These are phyloP conservation scores for Leucogyrophana mollusca DNA, from an alignment of 768 basidiomycete genomes.

Conservation along the genomic window DNA sequence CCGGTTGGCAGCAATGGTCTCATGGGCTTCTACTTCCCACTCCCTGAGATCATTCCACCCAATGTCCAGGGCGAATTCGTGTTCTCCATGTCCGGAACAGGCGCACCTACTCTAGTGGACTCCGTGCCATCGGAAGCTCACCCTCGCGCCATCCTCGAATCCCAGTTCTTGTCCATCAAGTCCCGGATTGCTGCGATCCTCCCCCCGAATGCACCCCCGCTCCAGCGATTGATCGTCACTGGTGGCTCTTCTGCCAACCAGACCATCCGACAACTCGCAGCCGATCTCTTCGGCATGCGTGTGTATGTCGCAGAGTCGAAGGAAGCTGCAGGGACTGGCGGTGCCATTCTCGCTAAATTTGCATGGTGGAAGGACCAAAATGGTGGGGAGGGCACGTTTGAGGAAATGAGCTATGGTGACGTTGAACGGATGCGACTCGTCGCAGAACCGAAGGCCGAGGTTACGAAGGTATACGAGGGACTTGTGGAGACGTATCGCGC, in stretches of 20 bases:
- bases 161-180: constrained; percentile 80
- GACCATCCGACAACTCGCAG: constrained; percentile 70
- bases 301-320: constrained; percentile 67
- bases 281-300: constrained; percentile 77
- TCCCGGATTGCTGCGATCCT: constrained; percentile 70
- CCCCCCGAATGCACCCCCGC: constrained; percentile 45
- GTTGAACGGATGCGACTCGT: constrained; percentile 58
- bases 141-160: constrained; percentile 78
- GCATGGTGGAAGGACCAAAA: constrained; percentile 61
- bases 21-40: constrained; percentile 77
- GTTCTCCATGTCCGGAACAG: constrained; percentile 41
- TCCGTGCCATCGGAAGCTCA: constrained; percentile 47
- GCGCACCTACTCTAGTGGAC: constrained; percentile 25
- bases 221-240: constrained; percentile 70
- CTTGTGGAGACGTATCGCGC: constrained; percentile 51
- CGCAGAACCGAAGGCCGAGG: constrained; percentile 50
- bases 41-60: constrained; percentile 86
- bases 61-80: constrained; percentile 70
- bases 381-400: constrained; percentile 49
- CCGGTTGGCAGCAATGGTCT: constrained; percentile 58
- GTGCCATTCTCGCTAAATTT: constrained; percentile 68
- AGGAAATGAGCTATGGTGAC: constrained; percentile 45
- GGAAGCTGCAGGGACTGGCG: constrained; percentile 73
- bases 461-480: constrained; percentile 48
- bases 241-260: constrained; percentile 78